Conservation (phyloP, 495 filamentous ascomycete species). For the Penicillium angulare region DNA sequence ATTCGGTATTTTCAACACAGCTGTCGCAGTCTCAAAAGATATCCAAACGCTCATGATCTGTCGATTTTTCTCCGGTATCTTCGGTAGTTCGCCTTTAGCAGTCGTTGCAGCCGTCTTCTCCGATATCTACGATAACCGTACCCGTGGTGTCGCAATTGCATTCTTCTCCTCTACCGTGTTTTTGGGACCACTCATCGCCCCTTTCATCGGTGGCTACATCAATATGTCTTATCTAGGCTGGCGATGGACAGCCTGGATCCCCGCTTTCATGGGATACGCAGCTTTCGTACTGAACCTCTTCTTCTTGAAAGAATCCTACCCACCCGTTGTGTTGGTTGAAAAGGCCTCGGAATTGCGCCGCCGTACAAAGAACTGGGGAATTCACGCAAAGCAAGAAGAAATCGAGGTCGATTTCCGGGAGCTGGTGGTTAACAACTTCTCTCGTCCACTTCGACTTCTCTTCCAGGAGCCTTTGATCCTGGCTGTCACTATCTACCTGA, state of each 20-base stretch:
- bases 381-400: slow-evolving; percentile 92
- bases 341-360: slow-evolving; percentile 81
- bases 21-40: slow-evolving; percentile 59
- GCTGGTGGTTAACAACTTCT: slow-evolving; percentile 37
- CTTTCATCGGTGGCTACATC: slow-evolving; percentile 81
- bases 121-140: slow-evolving; percentile 82
- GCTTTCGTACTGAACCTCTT: slow-evolving; percentile 68
- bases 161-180: slow-evolving; percentile 85
- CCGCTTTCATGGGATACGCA: slow-evolving; percentile 73
- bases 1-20: slow-evolving; percentile 59
- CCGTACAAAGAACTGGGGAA: slow-evolving; percentile 86
- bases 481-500: slow-evolving; percentile 29
- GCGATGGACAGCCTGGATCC: slow-evolving; percentile 83
- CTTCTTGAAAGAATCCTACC: slow-evolving; percentile 83
- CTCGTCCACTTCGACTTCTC: slow-evolving; percentile 27
- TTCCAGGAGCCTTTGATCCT: slow-evolving; percentile 29
- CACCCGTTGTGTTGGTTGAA: slow-evolving; percentile 71
- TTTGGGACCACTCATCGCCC: slow-evolving; percentile 75
- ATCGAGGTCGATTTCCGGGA: slow-evolving; percentile 82
- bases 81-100: slow-evolving; percentile 68
- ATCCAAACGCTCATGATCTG: slow-evolving; percentile 56
- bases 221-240: slow-evolving; percentile 59
- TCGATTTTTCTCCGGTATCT: slow-evolving; percentile 68
- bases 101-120: slow-evolving; percentile 88
- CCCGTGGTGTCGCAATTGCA: slow-evolving; percentile 65